Base-by-base conservation (phyloP, 176 grass and related monocot species). In the Stipa capillata region DNA sequence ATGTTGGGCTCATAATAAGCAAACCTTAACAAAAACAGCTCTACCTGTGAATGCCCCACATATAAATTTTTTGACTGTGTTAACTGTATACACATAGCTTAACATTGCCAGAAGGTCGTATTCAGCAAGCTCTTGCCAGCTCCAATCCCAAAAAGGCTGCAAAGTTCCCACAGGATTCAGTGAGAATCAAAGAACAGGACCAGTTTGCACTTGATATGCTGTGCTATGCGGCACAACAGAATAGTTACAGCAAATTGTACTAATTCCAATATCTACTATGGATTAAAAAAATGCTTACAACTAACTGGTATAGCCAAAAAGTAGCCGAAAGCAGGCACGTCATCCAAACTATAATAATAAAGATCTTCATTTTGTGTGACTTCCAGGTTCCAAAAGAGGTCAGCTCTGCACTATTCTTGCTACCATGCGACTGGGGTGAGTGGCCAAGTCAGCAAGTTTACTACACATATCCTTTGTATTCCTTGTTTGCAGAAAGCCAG, bases 131-230 rank as follows among this genome's bases (percentile, higher is more conserved):
- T 97, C 94, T 83, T 94, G 87, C 95, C 95, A 97, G 86, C 91
- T 97, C 95, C 91, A 97, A 78, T 97, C 89, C 95, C 91, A 97
- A 85, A 97, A 97, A 64, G 81, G 76, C 95, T 97, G 75, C n/a
- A 64, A 87, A 79, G 66, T 51, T 74, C 43, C 29, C 78, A 84
- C 3, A 28, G 32, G 36, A n/a, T 80, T 68, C 2, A 31, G 14
- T 69, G 13, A 74, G n/a, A 43, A 88, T 60, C 8, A 69, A 51
- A 59, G n/a, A 86, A 5, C 31, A 75, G 45, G 49, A 53, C 33
- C 20, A 73, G 33, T 53, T 36, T 52, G 31, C 13, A 15, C 31
- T 17, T 55, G 33, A 16, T 64, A 13, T 25, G 50, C 49, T 54
- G 20, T 73, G 71, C 33, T 25, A n/a, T 17, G n/a, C 71, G 35